These are phyloP conservation scores for Colletotrichum sp. DNA, from an alignment of 2,329 filamentous ascomycete species.

Conservation along the genomic window DNA sequence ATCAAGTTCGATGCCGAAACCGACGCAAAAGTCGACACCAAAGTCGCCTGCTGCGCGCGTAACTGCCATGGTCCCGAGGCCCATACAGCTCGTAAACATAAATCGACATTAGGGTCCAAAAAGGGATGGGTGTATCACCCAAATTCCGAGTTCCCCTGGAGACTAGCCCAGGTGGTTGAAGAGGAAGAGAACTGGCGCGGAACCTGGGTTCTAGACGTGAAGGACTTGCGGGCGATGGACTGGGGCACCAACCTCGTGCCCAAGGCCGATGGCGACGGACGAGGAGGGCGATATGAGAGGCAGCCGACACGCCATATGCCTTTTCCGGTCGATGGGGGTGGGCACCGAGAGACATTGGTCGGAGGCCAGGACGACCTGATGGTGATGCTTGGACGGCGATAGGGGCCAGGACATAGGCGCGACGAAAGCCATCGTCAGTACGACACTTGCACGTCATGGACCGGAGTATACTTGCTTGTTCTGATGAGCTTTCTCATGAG, in stretches of 20 bases:
- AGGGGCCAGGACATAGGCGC: not conserved
- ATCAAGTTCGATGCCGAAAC: not conserved
- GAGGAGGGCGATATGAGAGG: slow-evolving; percentile 15
- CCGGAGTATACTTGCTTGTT: rapidly evolving
- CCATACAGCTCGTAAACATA: not conserved
- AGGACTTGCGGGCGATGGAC: slow-evolving; percentile 22
- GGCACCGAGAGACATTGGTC: not conserved
- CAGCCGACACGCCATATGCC: slow-evolving; percentile 23
- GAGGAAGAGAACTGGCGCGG: slow-evolving; percentile 27
- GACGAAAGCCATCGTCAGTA: not conserved
- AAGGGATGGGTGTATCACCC: not conserved
- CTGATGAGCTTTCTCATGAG: rapidly evolving
- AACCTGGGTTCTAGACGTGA: slow-evolving; percentile 25
- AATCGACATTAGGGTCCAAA: not conserved
- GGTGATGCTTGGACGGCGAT: slow-evolving; percentile 21
- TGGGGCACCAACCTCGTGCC: slow-evolving; percentile 18
- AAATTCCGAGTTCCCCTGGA: slow-evolving; percentile 21
- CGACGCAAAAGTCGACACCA: not conserved
- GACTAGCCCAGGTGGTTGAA: slow-evolving; percentile 15
- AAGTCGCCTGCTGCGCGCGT: not conserved
- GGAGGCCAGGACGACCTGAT: slow-evolving; percentile 26
- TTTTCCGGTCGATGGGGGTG: not conserved
- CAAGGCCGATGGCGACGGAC: not conserved
- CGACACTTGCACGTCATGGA: rapidly evolving
- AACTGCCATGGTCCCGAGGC: not conserved